Base-by-base conservation (phyloP, 2,329 filamentous ascomycete species). In the Catunica adiposa region DNA sequence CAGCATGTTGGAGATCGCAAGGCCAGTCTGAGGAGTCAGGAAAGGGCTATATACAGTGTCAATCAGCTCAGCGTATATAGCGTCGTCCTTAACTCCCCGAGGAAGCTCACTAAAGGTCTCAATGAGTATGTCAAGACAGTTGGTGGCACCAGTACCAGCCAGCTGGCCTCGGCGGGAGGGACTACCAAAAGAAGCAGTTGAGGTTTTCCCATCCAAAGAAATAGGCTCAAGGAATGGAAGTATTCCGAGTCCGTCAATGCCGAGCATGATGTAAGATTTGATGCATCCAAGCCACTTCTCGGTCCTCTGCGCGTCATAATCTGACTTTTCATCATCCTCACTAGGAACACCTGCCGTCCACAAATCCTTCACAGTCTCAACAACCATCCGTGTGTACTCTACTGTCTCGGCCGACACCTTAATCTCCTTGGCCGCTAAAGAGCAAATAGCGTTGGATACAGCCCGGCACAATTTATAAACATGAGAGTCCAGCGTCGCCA, bases 341-440 rank as follows among this genome's bases (percentile, higher is more conserved):
- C 5, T 9, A 6, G 75, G 65, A 14, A 83, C 76, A 17, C 78
- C 79, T 11, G 63, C 66, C 17, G 71, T 56, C 59, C 59, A 61
- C 8, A 60, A 37, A 8, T 29, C 34, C 11, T 44, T 37, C 7
- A 60, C 29, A 1, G 53, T 56, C 4, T 51, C 52, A 15, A 61
- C 17, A 8, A 61, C 48, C 17, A 55, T 50, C 9, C 58, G 53
- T 59, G 95, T 76, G 58, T 89, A 90, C 59, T 81, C 78, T 63
- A 86, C 85, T 1, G 89, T 86, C 59, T 97, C 90, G 11, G 78
- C 77, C 0, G 88, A 89, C 5, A 89, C 82, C 62, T 90, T 94
- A 62, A 98, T 84, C 67, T 98, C 92, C 67, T 95, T 94, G 44
- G 56, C 56, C 9, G 56, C 50, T 15, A 58, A 29, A 31, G 29